Base-by-base conservation (phyloP, 441 rosid genomes). In the Populus hybrid region DNA sequence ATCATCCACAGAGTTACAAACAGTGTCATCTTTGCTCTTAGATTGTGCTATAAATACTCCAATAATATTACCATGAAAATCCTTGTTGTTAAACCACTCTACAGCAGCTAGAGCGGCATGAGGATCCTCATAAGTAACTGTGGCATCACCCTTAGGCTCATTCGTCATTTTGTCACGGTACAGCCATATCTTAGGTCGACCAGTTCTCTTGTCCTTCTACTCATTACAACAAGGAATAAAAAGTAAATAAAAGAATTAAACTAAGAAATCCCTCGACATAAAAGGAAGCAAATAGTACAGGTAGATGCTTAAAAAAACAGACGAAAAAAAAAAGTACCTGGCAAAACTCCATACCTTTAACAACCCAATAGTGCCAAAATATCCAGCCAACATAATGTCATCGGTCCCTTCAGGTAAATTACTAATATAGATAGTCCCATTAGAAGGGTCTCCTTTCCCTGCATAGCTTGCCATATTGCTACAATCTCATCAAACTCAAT, bases 131-230 rank as follows among this genome's bases (percentile, higher is more conserved):
- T 95, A 95, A 12, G 99, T 94, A 69, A 92, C 94, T 0, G 97
- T 94, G 69, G 99, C 98, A 93, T 95, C 99, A 68, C 97, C 99
- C 81, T 95, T 95, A 0, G 97, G 97, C 78, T 94, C 97, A 90
- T 93, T 86, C 14, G 99, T 95, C 40, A 75, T 87, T 80, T 95
- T 94, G 79, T 95, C 99, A n/a, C 89, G 87, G 79, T 95, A 95
- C 20, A 95, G 59, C 99, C 99, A 95, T 76, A 95, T 87, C 90
- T 92, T 95, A 4, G 99, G 99, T 5, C 89, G 88, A 64, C 97
- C 94, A 0, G 94, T 92, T 42, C 97, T 91, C 88, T 94, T 95
- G 87, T 95, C 98, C 85, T 86, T 93, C 98, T 94, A 78, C 21
- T 23, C 66, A 77, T 21, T 16, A 61, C 0, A 77, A 0, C 31